phyloP scores from a whole-genome alignment of 2,329 filamentous ascomycete species.

The Microthyrium microscopicum region DNA sequence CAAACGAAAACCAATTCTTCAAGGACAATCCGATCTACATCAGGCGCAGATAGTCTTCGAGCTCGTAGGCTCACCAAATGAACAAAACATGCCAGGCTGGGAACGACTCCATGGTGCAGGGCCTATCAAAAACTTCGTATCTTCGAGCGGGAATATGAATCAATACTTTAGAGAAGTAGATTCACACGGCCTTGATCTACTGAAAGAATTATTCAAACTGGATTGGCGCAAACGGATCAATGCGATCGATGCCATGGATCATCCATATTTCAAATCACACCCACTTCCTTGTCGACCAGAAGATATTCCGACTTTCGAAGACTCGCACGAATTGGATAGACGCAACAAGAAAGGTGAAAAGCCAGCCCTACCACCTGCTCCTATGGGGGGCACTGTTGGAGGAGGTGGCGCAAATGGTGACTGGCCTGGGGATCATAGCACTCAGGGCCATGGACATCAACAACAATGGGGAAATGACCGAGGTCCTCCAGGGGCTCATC shows the following conservation, averaged over 20 bases:
- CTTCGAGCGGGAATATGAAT: conserved; percentile 47
- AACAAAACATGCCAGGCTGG: conserved; percentile 89
- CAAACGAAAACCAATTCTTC: conserved; percentile 76
- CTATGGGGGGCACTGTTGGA: conserved; percentile 73
- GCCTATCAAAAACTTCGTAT: conserved; percentile 45
- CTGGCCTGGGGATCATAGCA: conserved; percentile 14
- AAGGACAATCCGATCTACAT: conserved; percentile 74
- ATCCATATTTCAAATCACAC: conserved; percentile 71
- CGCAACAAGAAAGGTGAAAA: conserved; percentile 79
- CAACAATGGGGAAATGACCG: background rate
- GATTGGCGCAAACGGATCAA: conserved; percentile 85
- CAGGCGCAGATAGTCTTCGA: conserved; percentile 92
- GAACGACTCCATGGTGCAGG: conserved; percentile 67
- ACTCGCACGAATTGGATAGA: conserved; percentile 91
- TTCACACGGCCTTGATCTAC: conserved; percentile 44
- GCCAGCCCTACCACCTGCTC: conserved; percentile 71
- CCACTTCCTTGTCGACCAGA: conserved; percentile 68
- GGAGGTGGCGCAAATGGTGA: conserved; percentile 46
- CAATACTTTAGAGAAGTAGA: conserved; percentile 58
- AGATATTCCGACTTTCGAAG: conserved; percentile 81
- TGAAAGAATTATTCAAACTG: conserved; percentile 68
- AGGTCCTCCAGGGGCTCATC: background rate
- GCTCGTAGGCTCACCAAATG: conserved; percentile 74
- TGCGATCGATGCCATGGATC: conserved; percentile 80
- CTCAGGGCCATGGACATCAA: background rate